phyloP scores from a whole-genome alignment of 495 filamentous ascomycete genomes.

The Talaromyces wortmannii region DNA sequence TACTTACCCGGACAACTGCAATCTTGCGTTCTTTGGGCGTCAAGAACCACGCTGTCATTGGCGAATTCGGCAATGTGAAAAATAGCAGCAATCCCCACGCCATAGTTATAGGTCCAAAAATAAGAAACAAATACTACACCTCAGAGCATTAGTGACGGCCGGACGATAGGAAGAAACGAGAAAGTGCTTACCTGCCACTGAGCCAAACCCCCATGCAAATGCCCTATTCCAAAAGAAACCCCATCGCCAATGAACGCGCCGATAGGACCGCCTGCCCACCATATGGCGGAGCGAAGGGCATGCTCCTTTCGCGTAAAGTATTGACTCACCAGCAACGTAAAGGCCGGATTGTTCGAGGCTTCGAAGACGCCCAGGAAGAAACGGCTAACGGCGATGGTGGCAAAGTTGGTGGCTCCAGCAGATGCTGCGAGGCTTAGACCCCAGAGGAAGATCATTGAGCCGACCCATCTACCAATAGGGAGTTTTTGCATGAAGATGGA shows the following conservation, averaged over 20 bases:
- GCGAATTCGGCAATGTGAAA: constrained; percentile 4
- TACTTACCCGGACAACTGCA: background rate
- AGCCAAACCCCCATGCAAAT: constrained; percentile 27
- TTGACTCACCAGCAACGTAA: constrained; percentile 23
- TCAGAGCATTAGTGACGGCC: background rate
- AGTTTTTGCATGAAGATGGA: constrained; percentile 19
- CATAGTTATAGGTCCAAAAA: constrained; percentile 5
- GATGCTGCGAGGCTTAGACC: constrained; percentile 18
- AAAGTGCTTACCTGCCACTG: constrained; percentile 28
- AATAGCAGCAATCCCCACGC: constrained; percentile 1
- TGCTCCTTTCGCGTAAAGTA: constrained; percentile 41
- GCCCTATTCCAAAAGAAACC: constrained; percentile 18
- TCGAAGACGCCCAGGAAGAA: constrained; percentile 28
- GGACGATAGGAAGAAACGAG: background rate
- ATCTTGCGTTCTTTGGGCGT: background rate
- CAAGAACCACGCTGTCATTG: constrained; percentile 7
- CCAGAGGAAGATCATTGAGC: constrained; percentile 25
- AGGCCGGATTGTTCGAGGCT: constrained; percentile 18
- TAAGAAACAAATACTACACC: constrained; percentile 18
- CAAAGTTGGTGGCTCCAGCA: constrained; percentile 17
- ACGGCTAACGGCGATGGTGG: constrained; percentile 17
- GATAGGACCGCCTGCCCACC: constrained; percentile 23
- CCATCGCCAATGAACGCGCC: constrained; percentile 4
- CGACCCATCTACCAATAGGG: constrained; percentile 18
- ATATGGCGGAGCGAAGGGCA: constrained; percentile 42